These are phyloP conservation scores for Lablab purpureus DNA, from an alignment of 306 rosid species.

Conservation along the genomic window DNA sequence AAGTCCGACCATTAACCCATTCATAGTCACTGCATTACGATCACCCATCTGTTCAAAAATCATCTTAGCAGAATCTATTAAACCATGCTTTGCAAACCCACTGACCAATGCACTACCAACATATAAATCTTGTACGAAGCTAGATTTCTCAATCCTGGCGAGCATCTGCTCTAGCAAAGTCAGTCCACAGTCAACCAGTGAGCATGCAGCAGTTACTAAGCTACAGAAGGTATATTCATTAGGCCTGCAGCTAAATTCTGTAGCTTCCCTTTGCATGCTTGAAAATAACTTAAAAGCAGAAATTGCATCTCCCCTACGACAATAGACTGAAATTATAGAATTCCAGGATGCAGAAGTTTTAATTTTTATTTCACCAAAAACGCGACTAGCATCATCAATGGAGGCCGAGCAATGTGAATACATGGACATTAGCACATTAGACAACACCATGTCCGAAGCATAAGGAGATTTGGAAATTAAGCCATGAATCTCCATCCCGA, in stretches of 20 bases:
- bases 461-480: slow-evolving; percentile 60
- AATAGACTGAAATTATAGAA: slow-evolving; percentile 81
- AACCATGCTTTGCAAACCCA: slow-evolving; percentile 78
- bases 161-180: slow-evolving; percentile 75
- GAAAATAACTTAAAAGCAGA: slow-evolving; percentile 73
- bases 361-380: slow-evolving; percentile 61
- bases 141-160: slow-evolving; percentile 65
- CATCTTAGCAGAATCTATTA: slow-evolving; percentile 59
- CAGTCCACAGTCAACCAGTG: slow-evolving; percentile 56
- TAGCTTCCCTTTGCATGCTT: slow-evolving; percentile 61
- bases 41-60: slow-evolving; percentile 72
- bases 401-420: slow-evolving; percentile 69
- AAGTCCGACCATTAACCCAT: slow-evolving; percentile 91
- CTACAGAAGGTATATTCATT: slow-evolving; percentile 86
- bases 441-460: slow-evolving; percentile 61
- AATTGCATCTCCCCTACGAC: slow-evolving; percentile 69
- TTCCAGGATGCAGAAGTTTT: slow-evolving; percentile 79
- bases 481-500: slow-evolving; percentile 82
- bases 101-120: slow-evolving; percentile 92
- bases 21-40: slow-evolving; percentile 81
- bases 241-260: slow-evolving; percentile 56
- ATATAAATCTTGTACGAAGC: slow-evolving; percentile 68
- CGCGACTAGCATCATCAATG: slow-evolving; percentile 62
- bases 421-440: slow-evolving; percentile 83
- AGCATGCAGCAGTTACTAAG: slow-evolving; percentile 70